A percentile compares a stretch with the other conserved stretches of the same genome.
Conservation (phyloP, 1,284 basidiomycete species). For the Marasmius oreades region DNA sequence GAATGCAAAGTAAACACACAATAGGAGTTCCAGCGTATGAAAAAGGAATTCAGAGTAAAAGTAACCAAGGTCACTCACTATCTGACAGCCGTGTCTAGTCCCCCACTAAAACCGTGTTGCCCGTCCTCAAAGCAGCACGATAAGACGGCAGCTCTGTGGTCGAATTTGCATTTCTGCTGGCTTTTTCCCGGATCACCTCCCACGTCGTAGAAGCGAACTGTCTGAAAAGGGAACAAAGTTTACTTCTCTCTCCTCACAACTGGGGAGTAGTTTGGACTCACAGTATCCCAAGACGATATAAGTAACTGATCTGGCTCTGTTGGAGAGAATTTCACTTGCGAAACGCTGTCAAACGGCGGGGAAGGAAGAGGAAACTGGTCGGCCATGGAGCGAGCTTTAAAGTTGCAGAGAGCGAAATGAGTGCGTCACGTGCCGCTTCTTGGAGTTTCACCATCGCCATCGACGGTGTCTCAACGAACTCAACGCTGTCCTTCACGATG, state of each 20-base stretch:
- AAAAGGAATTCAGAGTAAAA: not conserved
- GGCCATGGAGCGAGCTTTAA: not conserved
- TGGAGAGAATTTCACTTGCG: conserved; percentile 79
- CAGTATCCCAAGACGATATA: conserved; percentile 87
- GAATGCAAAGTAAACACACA: not conserved
- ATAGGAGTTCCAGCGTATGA: not conserved
- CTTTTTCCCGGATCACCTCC: conserved; percentile 42
- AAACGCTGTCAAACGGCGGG: conserved; percentile 83
- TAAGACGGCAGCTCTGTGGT: conserved; percentile 74
- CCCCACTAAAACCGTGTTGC: conserved; percentile 66
- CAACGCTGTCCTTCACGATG: not conserved
- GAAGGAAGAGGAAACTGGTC: conserved; percentile 41
- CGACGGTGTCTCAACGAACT: not conserved
- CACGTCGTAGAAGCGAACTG: conserved; percentile 71
- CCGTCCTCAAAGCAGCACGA: conserved; percentile 65
- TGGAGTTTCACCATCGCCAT: conserved; percentile 1
- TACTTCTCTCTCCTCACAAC: too few relatives aligned
- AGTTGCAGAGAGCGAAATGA: too few relatives aligned
- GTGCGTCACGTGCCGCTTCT: too few relatives aligned
- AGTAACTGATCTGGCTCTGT: conserved; percentile 72
- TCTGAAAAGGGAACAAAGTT: conserved; percentile 37
- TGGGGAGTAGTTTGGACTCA: too few relatives aligned
- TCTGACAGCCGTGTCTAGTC: conserved; percentile 71
- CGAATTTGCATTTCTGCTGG: conserved; percentile 70
- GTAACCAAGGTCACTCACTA: conserved; percentile 47